Base-by-base conservation (phyloP, 208 protist genomes). In the Crithidia fasciculata region DNA sequence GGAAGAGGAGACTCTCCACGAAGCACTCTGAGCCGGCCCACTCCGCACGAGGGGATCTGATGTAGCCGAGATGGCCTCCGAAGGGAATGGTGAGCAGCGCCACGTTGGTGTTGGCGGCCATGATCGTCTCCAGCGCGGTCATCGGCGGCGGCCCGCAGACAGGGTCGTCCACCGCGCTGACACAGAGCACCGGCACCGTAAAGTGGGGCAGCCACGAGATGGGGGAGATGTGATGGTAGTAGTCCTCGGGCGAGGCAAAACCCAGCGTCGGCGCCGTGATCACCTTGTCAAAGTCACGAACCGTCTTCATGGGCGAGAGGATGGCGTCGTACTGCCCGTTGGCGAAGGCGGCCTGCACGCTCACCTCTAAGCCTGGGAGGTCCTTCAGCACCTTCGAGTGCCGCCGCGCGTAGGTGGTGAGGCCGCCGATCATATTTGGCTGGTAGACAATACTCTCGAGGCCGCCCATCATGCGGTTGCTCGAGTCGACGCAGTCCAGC, bases 61-160 rank as follows among this genome's bases (percentile, higher is more conserved):
- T 73, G 76, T 83, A 91, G n/a, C 86, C 86, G 19, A 94, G 62
- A 49, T 94, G 86, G 10, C 86, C 86, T 15, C 90, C 90, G 49
- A 72, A 67, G 2, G 87, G 90, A 5, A 87, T 69, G 47, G 79
- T 49, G 19, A 91, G 47, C 50, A 87, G 82, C 10, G 77, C 83
- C 15, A 91, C 53, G 50, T 78, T 67, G 10, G 66, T 53, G 49
- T 90, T 91, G 6, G n/a, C 18, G n/a, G 6, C 57, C 62, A 83
- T 80, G 47, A 86, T 69, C 19, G 61, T 74, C 36, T 76, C 39
- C 39, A 89, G 68, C 53, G 74, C 47, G 15, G 68, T 55, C 57
- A 59, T 65, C 19, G 81, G 80, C 40, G 82, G 79, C 9, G 65
- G 44, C 2, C 83, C 85, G 9, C 72, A 80, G 40, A 90, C 81